Conservation (phyloP, 78 protist genomes). For the Dictyostelium purpureum region DNA sequence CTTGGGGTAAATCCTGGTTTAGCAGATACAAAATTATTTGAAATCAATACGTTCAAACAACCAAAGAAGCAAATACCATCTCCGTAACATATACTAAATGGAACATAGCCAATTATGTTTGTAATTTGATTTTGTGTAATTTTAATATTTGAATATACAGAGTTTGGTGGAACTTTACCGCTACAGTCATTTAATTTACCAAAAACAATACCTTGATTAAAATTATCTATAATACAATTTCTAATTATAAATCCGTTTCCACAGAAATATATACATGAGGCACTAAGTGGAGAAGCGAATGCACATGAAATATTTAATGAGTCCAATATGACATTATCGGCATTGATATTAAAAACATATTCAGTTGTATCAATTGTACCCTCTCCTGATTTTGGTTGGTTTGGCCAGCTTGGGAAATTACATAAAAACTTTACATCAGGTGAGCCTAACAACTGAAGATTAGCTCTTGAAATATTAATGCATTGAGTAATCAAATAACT, state of each 20-base stretch:
- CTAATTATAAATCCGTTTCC: slow-evolving; percentile 36
- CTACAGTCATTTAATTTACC: slow-evolving; percentile 11
- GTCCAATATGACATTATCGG: slow-evolving; percentile 40
- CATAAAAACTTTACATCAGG: slow-evolving; percentile 13
- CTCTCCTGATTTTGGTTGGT: background rate
- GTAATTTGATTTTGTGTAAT: slow-evolving; percentile 15
- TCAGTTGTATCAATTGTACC: slow-evolving; percentile 16
- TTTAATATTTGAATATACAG: background rate
- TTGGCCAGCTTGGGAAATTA: slow-evolving; percentile 10
- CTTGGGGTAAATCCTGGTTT: slow-evolving; percentile 56
- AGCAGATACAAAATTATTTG: slow-evolving; percentile 38
- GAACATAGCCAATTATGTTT: slow-evolving; percentile 38
- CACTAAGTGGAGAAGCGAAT: background rate
- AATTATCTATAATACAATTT: slow-evolving; percentile 53
- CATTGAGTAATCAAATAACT: slow-evolving; percentile 31
- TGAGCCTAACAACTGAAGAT: slow-evolving; percentile 18
- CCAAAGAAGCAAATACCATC: slow-evolving; percentile 72
- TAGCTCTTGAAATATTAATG: background rate
- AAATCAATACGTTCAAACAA: slow-evolving; percentile 14
- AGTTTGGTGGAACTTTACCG: background rate
- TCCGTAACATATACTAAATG: slow-evolving; percentile 53
- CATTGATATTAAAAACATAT: slow-evolving; percentile 17
- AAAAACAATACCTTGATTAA: slow-evolving; percentile 43
- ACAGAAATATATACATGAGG: background rate
- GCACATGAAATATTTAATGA: background rate